These are phyloP conservation scores for Backusella westeae DNA, from an alignment of 192 early-diverging fungal genomes.

Conservation along the genomic window DNA sequence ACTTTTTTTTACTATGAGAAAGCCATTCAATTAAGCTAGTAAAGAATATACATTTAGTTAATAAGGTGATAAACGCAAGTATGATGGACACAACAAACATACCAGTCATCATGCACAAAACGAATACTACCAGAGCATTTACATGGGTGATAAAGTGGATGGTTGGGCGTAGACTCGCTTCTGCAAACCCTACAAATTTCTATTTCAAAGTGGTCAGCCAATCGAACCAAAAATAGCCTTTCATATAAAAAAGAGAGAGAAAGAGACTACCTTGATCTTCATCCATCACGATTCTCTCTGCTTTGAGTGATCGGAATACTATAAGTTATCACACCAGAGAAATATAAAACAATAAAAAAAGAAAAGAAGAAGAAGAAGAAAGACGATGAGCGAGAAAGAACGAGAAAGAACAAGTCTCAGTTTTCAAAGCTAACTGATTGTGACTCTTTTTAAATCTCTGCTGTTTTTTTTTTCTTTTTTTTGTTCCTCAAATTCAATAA, in stretches of 20 bases:
- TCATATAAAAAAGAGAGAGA: not conserved
- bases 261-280: conserved; percentile 16
- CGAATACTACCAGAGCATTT: conserved; percentile 95
- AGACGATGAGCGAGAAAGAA: not conserved
- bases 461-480: not conserved
- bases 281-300: conserved; percentile 14
- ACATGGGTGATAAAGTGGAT: conserved; percentile 92
- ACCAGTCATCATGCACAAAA: conserved; percentile 94
- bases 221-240: not conserved
- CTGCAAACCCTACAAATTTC: conserved; percentile 86
- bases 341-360: not conserved
- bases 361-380: not conserved
- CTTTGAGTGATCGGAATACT: not conserved
- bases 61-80: not conserved
- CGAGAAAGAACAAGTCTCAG: not conserved
- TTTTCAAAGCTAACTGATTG: not conserved
- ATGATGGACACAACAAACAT: conserved; percentile 8
- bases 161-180: conserved; percentile 67
- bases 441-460: not conserved
- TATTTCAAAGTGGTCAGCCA: conserved; percentile 6
- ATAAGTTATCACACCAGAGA: not conserved
- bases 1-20: conserved; percentile 75
- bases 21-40: conserved; percentile 81
- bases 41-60: not conserved
- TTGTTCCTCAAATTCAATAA: too few relatives aligned